Base-by-base conservation (phyloP, 352 stramenopile genomes). In the Phytophthora ramorum region DNA sequence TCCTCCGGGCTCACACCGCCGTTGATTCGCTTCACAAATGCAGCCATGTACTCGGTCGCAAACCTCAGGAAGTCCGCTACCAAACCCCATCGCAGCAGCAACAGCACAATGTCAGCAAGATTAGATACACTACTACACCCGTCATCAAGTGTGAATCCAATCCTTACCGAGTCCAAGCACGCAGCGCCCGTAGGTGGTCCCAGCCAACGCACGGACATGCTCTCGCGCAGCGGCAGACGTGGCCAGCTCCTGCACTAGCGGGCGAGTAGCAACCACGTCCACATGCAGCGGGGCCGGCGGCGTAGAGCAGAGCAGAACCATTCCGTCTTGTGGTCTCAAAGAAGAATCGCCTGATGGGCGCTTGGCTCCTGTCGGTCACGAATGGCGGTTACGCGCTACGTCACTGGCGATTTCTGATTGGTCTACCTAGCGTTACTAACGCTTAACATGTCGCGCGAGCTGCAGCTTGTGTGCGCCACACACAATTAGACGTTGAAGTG, bases 31-130 rank as follows among this genome's bases (percentile, higher is more conserved):
- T 74, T 70, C 14, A 80, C 35, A 47, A 92, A 92, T 32, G 52
- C 54, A 53, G 76, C 56, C 74, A 94, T 72, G 40, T 82, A 55
- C 40, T 75, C 69, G 5, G 77, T 78, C 22, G 69, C 75, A 58
- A 69, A 63, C 40, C 88, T 85, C 50, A 93, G 55, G 53, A 93
- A 93, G 1, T 83, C 85, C 20, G 83, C 87, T 95, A 53, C 45
- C 49, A 20, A 37, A 10, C 12, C 35, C 35, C 9, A 41, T 14
- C 55, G 14, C n/a, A 47, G 24, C 12, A 66, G 4, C 35, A 46
- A 49, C 10, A 37, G 19, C 32, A 66, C 7, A 69, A 9, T 19
- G 13, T 43, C 16, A 65, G 8, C 2, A 60, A 26, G 41, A 46
- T 35, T 1, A 24, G 22, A 8, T 9, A 17, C 24, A 41, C 34